Base-by-base conservation (phyloP, 805 yeast species). In the Hanseniaspora mollemarum region DNA sequence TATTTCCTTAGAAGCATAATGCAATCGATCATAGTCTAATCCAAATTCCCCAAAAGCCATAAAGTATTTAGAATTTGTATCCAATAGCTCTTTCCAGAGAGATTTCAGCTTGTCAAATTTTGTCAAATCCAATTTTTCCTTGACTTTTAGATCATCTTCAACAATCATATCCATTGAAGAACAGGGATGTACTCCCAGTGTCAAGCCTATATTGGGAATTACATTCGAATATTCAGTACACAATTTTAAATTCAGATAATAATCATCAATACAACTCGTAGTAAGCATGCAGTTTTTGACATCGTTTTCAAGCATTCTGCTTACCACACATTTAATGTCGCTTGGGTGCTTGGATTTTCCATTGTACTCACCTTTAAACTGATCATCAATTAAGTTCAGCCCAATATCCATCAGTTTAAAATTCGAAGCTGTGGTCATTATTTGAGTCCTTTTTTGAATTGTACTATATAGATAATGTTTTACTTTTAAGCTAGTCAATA, bases 161-260 rank as follows among this genome's bases (percentile, higher is more conserved):
- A 51, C 54, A 8, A 59, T 67, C 55, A 79, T 74, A 57, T 72
- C 88, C 60, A 63, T 63, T 0, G 87, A 94, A 16, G 82, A 71
- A 65, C 98, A 90, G 0, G 99, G 99, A 67, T 92, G 99, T 1
- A 90, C 94, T 12, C 99, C 98, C 1, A 80, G 88, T 0, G 98
- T 92, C 22, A 83, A 77, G 54, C 68, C 74, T 28, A 80, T 61
- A 9, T 54, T 53, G 9, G 55, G 64, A 21, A 53, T 52, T 2
- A 35, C 15, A 55, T 58, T 9, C 59, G 60, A 3, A 68, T 67
- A 64, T 45, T 63, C 54, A 2, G 60, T 55, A 36, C 83, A 79
- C 28, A 88, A 60, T 15, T 71, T 73, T 16, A 84, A 63, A 7
- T 87, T 83, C n/a, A 70, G 67, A 32, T 62, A 58, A 19, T 88